Conservation (phyloP, 1,139 yeast species). For the Hemisphaericaspora xylofermentans region DNA sequence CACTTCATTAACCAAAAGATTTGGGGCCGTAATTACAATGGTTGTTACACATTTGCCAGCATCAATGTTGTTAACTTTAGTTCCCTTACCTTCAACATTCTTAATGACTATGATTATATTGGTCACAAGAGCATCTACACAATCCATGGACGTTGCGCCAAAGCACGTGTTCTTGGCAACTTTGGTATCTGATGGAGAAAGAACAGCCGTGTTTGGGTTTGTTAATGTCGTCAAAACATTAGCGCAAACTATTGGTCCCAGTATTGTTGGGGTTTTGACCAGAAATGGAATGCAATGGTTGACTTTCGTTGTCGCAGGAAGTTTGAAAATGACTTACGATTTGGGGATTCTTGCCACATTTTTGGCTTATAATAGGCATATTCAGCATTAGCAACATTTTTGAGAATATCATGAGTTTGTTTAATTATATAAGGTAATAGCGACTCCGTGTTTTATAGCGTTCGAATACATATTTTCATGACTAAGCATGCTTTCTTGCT, state of each 20-base stretch:
- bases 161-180: constrained; percentile 45
- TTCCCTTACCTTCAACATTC: constrained; percentile 37
- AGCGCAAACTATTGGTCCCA: constrained; percentile 41
- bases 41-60: constrained; percentile 45
- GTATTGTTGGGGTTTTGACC: constrained; percentile 36
- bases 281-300: constrained; percentile 36
- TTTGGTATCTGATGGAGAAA: constrained; percentile 32
- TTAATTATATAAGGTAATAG: no score
- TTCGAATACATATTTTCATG: no score
- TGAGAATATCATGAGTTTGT: no score
- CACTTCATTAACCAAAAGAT: constrained; percentile 40
- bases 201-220: constrained; percentile 42
- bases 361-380: constrained; percentile 27
- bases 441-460: no score
- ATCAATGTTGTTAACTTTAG: constrained; percentile 35
- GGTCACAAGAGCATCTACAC: constrained; percentile 35
- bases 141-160: constrained; percentile 47
- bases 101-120: constrained; percentile 29
- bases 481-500: no score
- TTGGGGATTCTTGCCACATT: constrained; percentile 39
- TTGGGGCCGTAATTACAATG: constrained; percentile 48
- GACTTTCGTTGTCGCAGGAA: constrained; percentile 39
- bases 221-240: constrained; percentile 42
- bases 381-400: constrained; percentile 16
- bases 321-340: constrained; percentile 39